A percentile compares a stretch with the other conserved stretches of the same genome.
Evolutionary conservation across 2,329 filamentous ascomycete species (phyloP).

Genomic region (Penicillium sclerotiorum): DNA sequence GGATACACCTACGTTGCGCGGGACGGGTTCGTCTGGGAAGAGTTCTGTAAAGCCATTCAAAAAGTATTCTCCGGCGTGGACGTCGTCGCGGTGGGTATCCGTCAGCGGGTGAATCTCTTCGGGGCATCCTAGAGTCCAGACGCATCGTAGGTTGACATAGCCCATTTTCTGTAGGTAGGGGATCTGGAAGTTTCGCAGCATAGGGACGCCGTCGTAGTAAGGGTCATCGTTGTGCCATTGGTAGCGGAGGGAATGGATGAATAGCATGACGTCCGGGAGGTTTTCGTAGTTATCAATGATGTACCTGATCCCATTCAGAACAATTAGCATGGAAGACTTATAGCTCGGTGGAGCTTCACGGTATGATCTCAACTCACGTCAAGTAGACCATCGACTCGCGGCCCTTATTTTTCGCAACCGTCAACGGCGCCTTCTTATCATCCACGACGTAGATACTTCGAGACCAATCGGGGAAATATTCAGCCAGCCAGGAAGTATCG

Average conservation of each 20-base stretch:
- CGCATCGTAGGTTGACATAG: constrained; percentile 59
- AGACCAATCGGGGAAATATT: constrained; percentile 50
- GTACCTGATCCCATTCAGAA: constrained; percentile 25
- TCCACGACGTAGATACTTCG: constrained; percentile 60
- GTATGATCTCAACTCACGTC: constrained; percentile 36
- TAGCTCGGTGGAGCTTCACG: not conserved
- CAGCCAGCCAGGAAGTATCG: constrained; percentile 43
- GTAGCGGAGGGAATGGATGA: constrained; percentile 43
- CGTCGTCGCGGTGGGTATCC: constrained; percentile 45
- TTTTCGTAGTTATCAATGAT: constrained; percentile 47
- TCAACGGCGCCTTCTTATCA: constrained; percentile 50
- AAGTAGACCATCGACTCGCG: constrained; percentile 49
- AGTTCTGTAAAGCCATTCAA: constrained; percentile 53
- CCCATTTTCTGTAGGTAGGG: constrained; percentile 53
- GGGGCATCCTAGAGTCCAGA: constrained; percentile 56
- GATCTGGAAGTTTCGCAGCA: constrained; percentile 53
- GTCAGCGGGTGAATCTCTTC: constrained; percentile 52
- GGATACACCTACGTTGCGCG: constrained; percentile 51
- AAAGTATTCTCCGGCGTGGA: constrained; percentile 55
- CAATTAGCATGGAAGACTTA: constrained; percentile 9
- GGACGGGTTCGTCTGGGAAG: constrained; percentile 46
- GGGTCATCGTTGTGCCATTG: constrained; percentile 57
- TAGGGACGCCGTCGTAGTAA: constrained; percentile 53
- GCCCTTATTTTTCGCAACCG: constrained; percentile 50
- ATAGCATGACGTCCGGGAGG: constrained; percentile 45